Conservation (phyloP, 2,329 filamentous ascomycete species). For the Ophiostoma sp. region DNA sequence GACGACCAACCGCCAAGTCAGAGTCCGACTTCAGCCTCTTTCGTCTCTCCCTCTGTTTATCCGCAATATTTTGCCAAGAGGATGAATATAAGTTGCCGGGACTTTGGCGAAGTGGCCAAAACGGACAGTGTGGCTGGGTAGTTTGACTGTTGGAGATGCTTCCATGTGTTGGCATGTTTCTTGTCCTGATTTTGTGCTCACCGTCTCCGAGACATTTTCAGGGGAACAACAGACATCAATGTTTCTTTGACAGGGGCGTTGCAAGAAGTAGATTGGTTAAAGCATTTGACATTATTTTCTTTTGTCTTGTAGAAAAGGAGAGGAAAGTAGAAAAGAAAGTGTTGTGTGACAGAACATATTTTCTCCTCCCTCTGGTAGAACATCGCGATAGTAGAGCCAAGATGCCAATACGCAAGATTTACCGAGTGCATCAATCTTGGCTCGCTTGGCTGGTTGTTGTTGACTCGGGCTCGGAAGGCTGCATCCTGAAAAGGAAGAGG, state of each 20-base stretch:
- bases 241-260: background rate
- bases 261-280: background rate
- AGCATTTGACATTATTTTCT: background rate
- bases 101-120: background rate
- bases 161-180: background rate
- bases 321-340: background rate
- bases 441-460: background rate
- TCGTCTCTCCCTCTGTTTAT: background rate
- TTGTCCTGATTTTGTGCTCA: background rate
- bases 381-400: background rate
- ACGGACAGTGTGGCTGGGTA: background rate
- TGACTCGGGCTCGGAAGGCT: background rate
- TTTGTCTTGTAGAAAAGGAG: background rate
- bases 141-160: background rate
- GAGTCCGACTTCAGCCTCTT: background rate
- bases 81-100: background rate
- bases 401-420: background rate
- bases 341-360: no score
- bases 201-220: background rate
- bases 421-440: conserved; percentile 2
- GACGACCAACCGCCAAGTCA: no score
- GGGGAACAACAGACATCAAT: background rate
- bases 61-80: background rate
- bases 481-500: background rate
- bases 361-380: background rate